Evolutionary conservation across 441 rosid genomes (phyloP), one percentile per base, ranked within the genome.

Genomic region (Macaranga tanarius): DNA sequence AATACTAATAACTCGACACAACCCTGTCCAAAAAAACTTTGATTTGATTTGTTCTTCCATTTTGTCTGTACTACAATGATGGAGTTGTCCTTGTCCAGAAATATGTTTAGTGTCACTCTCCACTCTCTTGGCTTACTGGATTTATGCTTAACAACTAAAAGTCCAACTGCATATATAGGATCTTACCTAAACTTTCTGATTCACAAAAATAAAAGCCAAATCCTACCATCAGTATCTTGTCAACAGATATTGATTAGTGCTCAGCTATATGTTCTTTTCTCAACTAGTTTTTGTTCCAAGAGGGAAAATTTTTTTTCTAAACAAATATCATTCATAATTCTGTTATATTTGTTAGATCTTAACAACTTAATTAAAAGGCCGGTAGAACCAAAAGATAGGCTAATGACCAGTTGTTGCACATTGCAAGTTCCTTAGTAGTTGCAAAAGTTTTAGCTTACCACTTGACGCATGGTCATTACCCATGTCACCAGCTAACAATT

Each of bases 41-140:
- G 34, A 23, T 38, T 68, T 55, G 23, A 11, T 51, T 55, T 40
- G 4, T 40, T 22, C 26, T 67, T n/a, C 47, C 9, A 31, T n/a
- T 20, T 67, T 34, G 19, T 34, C 60, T 13, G n/a, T 6, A 52
- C 60, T 15, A 2, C 13, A 26, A 67, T 15, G 42, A 28, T n/a
- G 47, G 23, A 34, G 15, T 40, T 54, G 61, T 50, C 60, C 28
- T 26, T 59, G 45, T 59, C 57, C 26, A 61, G 28, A 26, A 40
- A 26, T 51, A 57, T 42, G 44, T 44, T 0, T 58, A 16, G 25
- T 23, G 50, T 58, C 65, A 26, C 25, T 10, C 25, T 57, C 64
- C 63, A 56, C 26, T 26, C n/a, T 40, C 47, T 51, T 67, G 50
- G 57, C 56, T 51, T 47, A 48, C 47, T 48, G 48, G 73, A 47